A percentile compares a stretch with the other conserved stretches of the same genome.
These are phyloP conservation scores for Penicillium corylophilum DNA, from an alignment of 2,329 filamentous ascomycete genomes.

Conservation along the genomic window DNA sequence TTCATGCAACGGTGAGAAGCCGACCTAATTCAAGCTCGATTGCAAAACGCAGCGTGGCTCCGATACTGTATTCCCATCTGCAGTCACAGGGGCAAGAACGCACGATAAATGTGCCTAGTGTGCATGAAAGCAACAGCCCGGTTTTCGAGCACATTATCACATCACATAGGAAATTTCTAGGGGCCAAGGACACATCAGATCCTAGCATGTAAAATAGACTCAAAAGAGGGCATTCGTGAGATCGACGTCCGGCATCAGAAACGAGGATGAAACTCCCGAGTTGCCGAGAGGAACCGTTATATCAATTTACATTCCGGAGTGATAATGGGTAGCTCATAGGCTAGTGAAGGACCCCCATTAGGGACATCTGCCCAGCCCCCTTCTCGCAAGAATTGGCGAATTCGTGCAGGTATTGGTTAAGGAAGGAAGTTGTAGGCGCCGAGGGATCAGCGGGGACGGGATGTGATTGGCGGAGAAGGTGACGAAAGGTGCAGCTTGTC, in stretches of 20 bases:
- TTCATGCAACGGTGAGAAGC: slow-evolving; percentile 3
- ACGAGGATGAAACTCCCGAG: slow-evolving; percentile 12
- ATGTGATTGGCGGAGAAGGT: slow-evolving; percentile 24
- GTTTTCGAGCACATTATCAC: slow-evolving; percentile 18
- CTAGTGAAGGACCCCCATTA: neutral
- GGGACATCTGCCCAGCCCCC: neutral
- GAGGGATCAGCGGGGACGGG: slow-evolving; percentile 18
- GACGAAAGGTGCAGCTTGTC: slow-evolving; percentile 27
- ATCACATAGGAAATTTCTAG: slow-evolving; percentile 12
- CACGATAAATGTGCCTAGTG: slow-evolving; percentile 13
- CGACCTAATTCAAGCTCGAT: slow-evolving; percentile 13
- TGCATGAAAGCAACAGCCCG: slow-evolving; percentile 14
- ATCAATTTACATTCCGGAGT: slow-evolving; percentile 5
- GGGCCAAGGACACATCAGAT: neutral
- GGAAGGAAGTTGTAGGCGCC: slow-evolving; percentile 19
- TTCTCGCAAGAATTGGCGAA: neutral
- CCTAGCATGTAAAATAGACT: neutral
- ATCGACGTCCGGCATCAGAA: slow-evolving; percentile 7
- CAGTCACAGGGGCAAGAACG: slow-evolving; percentile 7
- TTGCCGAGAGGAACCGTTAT: neutral
- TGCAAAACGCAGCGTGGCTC: slow-evolving; percentile 13
- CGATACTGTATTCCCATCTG: slow-evolving; percentile 1
- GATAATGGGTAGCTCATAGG: neutral
- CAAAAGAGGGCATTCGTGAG: neutral
- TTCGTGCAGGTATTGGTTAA: slow-evolving; percentile 15